Conservation (phyloP, 2,329 filamentous ascomycete species). For the Aspergillus fijiensis region DNA sequence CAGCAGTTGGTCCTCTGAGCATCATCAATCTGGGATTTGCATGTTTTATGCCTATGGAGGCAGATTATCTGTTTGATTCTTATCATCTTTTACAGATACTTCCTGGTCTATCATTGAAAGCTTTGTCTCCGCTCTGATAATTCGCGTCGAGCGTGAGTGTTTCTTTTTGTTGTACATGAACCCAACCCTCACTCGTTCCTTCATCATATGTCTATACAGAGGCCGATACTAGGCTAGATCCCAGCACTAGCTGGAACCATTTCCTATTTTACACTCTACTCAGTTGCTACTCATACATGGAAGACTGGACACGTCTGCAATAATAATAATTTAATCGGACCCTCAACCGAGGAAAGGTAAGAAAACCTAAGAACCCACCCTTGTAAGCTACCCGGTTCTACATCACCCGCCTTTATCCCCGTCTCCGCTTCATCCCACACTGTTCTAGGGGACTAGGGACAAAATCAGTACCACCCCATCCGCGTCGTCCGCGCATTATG, state of each 20-base stretch:
- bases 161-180: background rate
- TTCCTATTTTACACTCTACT: background rate
- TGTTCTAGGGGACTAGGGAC: too few species aligned
- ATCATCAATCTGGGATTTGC: constrained; percentile 2
- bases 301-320: too few species aligned
- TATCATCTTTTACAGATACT: background rate
- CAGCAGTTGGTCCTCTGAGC: background rate
- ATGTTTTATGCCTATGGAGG: background rate
- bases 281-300: background rate
- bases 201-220: background rate
- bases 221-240: background rate
- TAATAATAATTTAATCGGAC: too few species aligned
- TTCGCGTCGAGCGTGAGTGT: background rate
- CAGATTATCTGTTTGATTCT: background rate
- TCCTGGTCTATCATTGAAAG: background rate
- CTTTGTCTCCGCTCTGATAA: background rate
- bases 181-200: background rate
- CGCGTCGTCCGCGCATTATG: too few species aligned
- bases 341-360: too few species aligned
- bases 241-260: background rate
- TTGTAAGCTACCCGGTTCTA: too few species aligned
- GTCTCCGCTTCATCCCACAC: too few species aligned
- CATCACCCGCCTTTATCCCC: too few species aligned
- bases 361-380: too few species aligned
- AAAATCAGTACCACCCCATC: too few species aligned